These are phyloP conservation scores for Pythium coloratum DNA, from an alignment of 352 stramenopile genomes.

Conservation along the genomic window DNA sequence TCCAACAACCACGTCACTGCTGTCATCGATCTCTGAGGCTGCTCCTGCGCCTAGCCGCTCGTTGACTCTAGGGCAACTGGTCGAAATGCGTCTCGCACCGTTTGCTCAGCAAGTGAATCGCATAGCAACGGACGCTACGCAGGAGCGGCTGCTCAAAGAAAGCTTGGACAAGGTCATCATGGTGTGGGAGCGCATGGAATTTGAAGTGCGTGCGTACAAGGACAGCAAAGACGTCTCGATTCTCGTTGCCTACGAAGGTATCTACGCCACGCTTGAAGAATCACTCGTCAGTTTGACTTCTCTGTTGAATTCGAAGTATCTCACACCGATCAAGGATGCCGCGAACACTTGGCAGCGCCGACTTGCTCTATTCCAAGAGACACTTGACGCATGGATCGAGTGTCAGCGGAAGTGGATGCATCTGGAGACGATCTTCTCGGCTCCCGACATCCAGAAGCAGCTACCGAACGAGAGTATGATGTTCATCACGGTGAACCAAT, in stretches of 20 bases:
- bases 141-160: slow-evolving; percentile 87
- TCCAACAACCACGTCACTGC: not conserved
- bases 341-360: slow-evolving; percentile 68
- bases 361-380: slow-evolving; percentile 80
- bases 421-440: slow-evolving; percentile 80
- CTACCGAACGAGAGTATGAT: slow-evolving; percentile 62
- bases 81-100: slow-evolving; percentile 75
- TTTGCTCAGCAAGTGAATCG: slow-evolving; percentile 78
- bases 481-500: slow-evolving; percentile 68
- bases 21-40: not conserved
- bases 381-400: slow-evolving; percentile 76
- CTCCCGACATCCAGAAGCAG: slow-evolving; percentile 82
- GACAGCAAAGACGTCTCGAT: slow-evolving; percentile 89
- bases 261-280: slow-evolving; percentile 87
- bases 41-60: not conserved
- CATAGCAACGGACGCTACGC: slow-evolving; percentile 83
- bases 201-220: slow-evolving; percentile 91
- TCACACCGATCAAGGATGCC: slow-evolving; percentile 74
- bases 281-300: slow-evolving; percentile 90
- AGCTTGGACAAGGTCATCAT: slow-evolving; percentile 86
- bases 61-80: slow-evolving; percentile 81
- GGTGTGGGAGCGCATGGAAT: slow-evolving; percentile 83
- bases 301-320: slow-evolving; percentile 88
- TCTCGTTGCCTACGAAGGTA: slow-evolving; percentile 70
- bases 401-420: slow-evolving; percentile 83